These are phyloP conservation scores for Hypholoma sublateritium DNA, from an alignment of 768 basidiomycete genomes.

Conservation along the genomic window DNA sequence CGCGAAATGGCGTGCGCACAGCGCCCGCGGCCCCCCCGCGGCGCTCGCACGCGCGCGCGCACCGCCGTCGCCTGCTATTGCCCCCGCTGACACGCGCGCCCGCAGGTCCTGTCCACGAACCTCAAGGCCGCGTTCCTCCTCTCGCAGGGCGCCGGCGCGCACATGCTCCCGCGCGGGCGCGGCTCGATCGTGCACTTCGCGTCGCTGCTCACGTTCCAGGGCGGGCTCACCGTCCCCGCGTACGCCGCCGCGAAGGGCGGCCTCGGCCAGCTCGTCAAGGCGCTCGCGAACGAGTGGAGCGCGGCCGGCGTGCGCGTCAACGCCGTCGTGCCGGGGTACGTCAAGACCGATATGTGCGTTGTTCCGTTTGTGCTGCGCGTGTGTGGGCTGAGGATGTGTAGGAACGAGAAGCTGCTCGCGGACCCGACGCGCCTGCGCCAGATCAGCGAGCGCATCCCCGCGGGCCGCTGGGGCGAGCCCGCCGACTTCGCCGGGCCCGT, in stretches of 20 bases:
- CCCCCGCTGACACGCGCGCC: not conserved
- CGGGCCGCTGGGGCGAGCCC: conserved; percentile 69
- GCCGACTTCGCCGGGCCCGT: conserved; percentile 73
- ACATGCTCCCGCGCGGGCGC: conserved; percentile 74
- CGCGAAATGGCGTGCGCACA: not conserved
- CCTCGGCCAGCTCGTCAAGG: conserved; percentile 82
- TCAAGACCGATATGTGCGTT: conserved; percentile 83
- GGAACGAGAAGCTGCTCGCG: conserved; percentile 48
- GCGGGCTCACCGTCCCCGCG: conserved; percentile 78
- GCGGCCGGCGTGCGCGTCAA: conserved; percentile 87
- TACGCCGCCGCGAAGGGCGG: conserved; percentile 93
- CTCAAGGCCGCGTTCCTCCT: conserved; percentile 87
- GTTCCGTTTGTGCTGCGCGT: not conserved
- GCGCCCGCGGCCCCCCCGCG: not conserved
- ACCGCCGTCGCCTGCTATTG: not conserved
- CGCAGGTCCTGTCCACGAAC: conserved; percentile 81
- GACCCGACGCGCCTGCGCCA: conserved; percentile 68
- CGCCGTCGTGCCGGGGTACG: conserved; percentile 85
- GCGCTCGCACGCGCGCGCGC: not conserved
- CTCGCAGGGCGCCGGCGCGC: conserved; percentile 81
- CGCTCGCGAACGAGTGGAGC: conserved; percentile 93
- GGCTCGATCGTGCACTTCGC: conserved; percentile 79
- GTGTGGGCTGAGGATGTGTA: conserved; percentile 12
- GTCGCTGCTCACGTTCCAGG: conserved; percentile 61
- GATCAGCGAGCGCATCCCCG: conserved; percentile 74